phyloP scores from a whole-genome alignment of 2,329 filamentous ascomycete genomes.

The Thielaviopsis euricoi region DNA sequence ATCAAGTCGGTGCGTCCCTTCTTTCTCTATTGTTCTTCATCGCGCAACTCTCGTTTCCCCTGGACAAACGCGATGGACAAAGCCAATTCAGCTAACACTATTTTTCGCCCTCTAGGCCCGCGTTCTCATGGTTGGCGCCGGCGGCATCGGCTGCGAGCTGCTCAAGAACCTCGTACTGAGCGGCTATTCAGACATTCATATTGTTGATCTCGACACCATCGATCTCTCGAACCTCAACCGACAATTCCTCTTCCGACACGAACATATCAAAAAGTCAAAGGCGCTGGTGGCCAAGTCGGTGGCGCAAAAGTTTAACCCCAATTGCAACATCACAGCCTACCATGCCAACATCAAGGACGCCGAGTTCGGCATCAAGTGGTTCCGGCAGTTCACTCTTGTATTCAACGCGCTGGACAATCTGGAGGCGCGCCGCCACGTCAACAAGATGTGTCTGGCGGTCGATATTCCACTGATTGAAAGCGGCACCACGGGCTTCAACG shows the following conservation, averaged over 20 bases:
- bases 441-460: constrained; percentile 90
- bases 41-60: background rate
- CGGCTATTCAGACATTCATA: constrained; percentile 82
- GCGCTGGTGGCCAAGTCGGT: constrained; percentile 87
- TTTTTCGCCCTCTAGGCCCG: constrained; percentile 43
- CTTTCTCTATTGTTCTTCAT: no score
- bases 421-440: constrained; percentile 85
- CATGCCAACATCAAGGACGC: constrained; percentile 90
- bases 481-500: constrained; percentile 93
- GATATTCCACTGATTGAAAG: constrained; percentile 87
- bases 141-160: constrained; percentile 92
- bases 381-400: constrained; percentile 63
- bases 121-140: constrained; percentile 86
- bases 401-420: constrained; percentile 97
- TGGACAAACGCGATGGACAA: background rate
- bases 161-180: constrained; percentile 89
- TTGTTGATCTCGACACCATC: constrained; percentile 96
- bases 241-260: constrained; percentile 89
- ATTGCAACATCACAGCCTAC: constrained; percentile 70
- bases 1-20: constrained; percentile 2
- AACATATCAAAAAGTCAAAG: constrained; percentile 97
- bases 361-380: constrained; percentile 79
- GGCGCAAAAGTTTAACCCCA: constrained; percentile 77
- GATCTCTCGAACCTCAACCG: constrained; percentile 95
- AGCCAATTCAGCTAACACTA: constrained; percentile 1